Percentiles rank a stretch among this genome's conserved stretches.
These are phyloP conservation scores for Marasmius sp. DNA, from an alignment of 1,284 basidiomycete species.

Conservation along the genomic window DNA sequence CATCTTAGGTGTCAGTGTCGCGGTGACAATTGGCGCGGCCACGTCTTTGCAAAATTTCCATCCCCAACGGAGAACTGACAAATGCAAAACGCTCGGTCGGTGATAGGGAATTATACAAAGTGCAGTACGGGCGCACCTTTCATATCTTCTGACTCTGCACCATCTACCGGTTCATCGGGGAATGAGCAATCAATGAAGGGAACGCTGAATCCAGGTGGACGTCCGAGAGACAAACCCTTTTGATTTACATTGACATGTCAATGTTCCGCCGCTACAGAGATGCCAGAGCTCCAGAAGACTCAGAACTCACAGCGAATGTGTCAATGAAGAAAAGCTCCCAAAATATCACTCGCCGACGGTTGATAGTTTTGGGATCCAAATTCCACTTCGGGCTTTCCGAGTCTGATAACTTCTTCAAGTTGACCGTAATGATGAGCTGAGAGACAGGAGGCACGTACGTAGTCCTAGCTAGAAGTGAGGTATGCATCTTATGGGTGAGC, in stretches of 20 bases:
- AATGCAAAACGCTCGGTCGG: not conserved
- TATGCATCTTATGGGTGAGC: not conserved
- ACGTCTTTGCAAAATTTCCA: constrained; percentile 8
- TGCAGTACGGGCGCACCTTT: constrained; percentile 17
- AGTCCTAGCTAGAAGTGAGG: constrained; percentile 39
- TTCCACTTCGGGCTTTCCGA: constrained; percentile 33
- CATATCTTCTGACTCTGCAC: constrained; percentile 20
- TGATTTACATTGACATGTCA: not conserved
- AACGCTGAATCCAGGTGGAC: constrained; percentile 36
- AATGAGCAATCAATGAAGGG: constrained; percentile 36
- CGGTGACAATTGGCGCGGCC: constrained; percentile 9
- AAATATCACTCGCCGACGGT: constrained; percentile 19
- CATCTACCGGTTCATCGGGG: constrained; percentile 29
- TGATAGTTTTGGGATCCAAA: constrained; percentile 41
- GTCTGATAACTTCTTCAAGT: not conserved
- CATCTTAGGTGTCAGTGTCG: constrained; percentile 5
- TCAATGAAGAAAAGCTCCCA: constrained; percentile 16
- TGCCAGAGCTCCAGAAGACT: not conserved
- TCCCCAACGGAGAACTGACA: constrained; percentile 1
- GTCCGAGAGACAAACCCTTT: constrained; percentile 35
- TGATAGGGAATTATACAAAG: not conserved
- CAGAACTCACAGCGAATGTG: constrained; percentile 8
- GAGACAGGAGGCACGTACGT: constrained; percentile 40
- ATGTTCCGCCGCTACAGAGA: not conserved
- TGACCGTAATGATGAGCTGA: too few relatives aligned